These are phyloP conservation scores for Fomitopsis betulina DNA, from an alignment of 1,284 basidiomycete species.

Conservation along the genomic window DNA sequence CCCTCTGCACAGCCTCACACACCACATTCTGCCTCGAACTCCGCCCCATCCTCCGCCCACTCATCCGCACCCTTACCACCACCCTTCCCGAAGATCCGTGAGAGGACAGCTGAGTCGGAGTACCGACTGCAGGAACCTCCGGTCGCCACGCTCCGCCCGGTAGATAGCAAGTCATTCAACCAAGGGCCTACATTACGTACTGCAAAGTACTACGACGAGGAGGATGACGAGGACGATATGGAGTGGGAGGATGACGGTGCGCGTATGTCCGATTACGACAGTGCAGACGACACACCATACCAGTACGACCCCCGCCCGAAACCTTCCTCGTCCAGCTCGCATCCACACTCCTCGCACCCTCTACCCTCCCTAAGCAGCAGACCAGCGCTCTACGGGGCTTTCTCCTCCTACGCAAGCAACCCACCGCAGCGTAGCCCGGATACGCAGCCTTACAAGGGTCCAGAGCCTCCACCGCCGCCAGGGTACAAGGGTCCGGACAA, in stretches of 20 bases:
- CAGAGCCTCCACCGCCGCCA: neutral
- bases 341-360: slow-evolving; percentile 12
- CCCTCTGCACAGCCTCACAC: slow-evolving; percentile 7
- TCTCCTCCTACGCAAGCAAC: slow-evolving; percentile 17
- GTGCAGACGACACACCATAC: slow-evolving; percentile 53
- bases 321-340: slow-evolving; percentile 21
- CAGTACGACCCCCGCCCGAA: slow-evolving; percentile 38
- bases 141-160: slow-evolving; percentile 26
- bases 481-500: slow-evolving; percentile 1
- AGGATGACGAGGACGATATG: slow-evolving; percentile 27
- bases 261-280: slow-evolving; percentile 39
- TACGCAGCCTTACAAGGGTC: slow-evolving; percentile 1
- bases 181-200: slow-evolving; percentile 20
- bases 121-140: slow-evolving; percentile 8
- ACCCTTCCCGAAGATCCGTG: slow-evolving; percentile 3
- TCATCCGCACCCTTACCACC: slow-evolving; percentile 2
- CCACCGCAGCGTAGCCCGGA: slow-evolving; percentile 1
- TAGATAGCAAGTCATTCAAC: slow-evolving; percentile 28
- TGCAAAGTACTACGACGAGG: slow-evolving; percentile 21
- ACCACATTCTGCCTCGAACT: slow-evolving; percentile 6
- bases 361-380: slow-evolving; percentile 12
- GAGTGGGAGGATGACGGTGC: slow-evolving; percentile 20
- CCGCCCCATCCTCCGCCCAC: slow-evolving; percentile 4
- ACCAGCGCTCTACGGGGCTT: slow-evolving; percentile 22
- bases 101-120: slow-evolving; percentile 1